Percentiles rank a stretch among this genome's conserved stretches.
Evolutionary conservation across 2,329 filamentous ascomycete species (phyloP).

Genomic region (Trichocomaceae sp.): DNA sequence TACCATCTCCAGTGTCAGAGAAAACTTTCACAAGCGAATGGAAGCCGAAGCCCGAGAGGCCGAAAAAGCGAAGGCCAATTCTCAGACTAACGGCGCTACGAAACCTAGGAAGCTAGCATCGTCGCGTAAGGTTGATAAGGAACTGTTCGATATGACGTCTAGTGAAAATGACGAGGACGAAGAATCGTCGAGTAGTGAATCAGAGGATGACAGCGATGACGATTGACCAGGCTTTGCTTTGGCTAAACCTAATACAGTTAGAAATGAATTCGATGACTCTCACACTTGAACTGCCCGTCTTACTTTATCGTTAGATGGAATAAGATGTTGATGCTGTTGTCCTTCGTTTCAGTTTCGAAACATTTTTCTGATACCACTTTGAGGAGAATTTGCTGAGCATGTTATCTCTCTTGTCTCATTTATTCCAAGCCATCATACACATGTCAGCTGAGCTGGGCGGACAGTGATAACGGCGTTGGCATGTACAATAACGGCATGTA

Average conservation of each 20-base stretch:
- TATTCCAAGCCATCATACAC: background rate
- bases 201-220: background rate
- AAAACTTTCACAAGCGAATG: background rate
- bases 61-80: background rate
- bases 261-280: too few relatives aligned
- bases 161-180: slow-evolving; percentile 11
- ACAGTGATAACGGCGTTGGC: background rate
- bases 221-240: too few relatives aligned
- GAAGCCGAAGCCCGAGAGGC: background rate
- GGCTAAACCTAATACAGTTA: too few relatives aligned
- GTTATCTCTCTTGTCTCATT: background rate
- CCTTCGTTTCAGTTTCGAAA: background rate
- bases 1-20: background rate
- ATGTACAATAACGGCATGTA: background rate
- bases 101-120: background rate
- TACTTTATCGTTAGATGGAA: background rate
- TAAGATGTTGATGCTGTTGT: background rate
- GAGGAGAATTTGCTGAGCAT: background rate
- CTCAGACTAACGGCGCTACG: background rate
- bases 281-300: background rate
- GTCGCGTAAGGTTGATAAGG: background rate
- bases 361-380: background rate
- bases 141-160: background rate
- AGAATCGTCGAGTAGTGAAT: background rate
- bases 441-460: background rate